Percentiles rank a stretch among this genome's conserved stretches.
These are phyloP conservation scores for Malus hybrid DNA, from an alignment of 331 rosid species.

Conservation along the genomic window DNA sequence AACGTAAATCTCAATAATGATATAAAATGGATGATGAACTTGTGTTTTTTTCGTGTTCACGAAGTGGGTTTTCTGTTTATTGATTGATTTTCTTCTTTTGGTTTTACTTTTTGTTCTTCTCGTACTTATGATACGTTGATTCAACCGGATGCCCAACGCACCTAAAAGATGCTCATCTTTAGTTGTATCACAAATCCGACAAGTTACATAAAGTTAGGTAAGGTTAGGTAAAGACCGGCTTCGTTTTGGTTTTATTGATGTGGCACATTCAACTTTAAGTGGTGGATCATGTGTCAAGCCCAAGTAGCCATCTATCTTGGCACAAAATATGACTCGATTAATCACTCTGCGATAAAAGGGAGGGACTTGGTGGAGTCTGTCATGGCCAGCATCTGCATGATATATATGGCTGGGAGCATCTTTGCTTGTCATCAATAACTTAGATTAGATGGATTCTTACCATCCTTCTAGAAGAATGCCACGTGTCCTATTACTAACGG, in stretches of 20 bases:
- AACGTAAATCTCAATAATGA: slow-evolving; percentile 4
- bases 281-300: slow-evolving; percentile 5
- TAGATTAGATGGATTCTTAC: too few relatives aligned
- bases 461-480: too few relatives aligned
- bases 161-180: background rate
- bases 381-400: slow-evolving; percentile 3
- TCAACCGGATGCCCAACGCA: background rate
- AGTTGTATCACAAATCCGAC: too few relatives aligned
- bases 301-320: background rate
- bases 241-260: background rate
- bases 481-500: too few relatives aligned
- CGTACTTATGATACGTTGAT: background rate
- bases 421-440: too few relatives aligned
- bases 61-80: too few relatives aligned
- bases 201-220: background rate
- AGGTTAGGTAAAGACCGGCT: background rate
- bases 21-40: slow-evolving; percentile 1
- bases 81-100: background rate
- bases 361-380: background rate
- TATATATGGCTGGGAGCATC: too few relatives aligned
- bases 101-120: background rate
- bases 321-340: background rate
- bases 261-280: background rate
- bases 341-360: background rate
- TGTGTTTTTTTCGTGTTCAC: background rate